Base-by-base conservation (phyloP, 139 green algal species). In the Volvox reticuliferus region DNA sequence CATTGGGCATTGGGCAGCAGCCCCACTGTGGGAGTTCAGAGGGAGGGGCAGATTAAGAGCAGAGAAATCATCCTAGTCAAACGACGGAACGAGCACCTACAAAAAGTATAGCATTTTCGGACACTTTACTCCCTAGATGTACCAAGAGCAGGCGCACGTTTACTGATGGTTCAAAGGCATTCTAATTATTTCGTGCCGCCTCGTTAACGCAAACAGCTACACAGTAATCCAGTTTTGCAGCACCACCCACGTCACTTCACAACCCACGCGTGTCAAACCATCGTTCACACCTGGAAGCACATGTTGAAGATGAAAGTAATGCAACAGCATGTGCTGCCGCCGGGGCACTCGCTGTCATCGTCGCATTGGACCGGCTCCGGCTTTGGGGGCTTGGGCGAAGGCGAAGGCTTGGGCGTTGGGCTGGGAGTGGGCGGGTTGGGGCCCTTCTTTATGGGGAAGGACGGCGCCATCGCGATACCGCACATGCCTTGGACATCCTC, bases 241-340 rank as follows among this genome's bases (percentile, higher is more conserved):
- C 44, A 55, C 44, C 44, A 55, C 44, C 44, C 44, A 55, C 44
- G 9, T 55, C 44, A 55, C 44, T 55, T 55, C 44, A 55, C 44
- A 73, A 73, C 65, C 65, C 65, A 16, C 16, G 44, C 5, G 12
- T 73, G 5, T 73, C 65, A 73, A 17, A 19, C 19, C 76, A 82
- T 61, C 2, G 36, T 2, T 26, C 50, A n/a, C 26, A 90, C 89
- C 79, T 91, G 94, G 93, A 98, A 73, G 93, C 96, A 99, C 36
- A 93, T 82, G 94, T 90, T 91, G 62, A 97, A 95, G 89, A 97
- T 94, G 55, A 95, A 87, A 63, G 92, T 87, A 91, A 95, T 89
- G 94, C 97, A 99, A 96, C 97, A 99, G 97, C 97, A 99, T 37
- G 97, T 99, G 78, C 88, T 95, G 32, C 86, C 94, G 82, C 96